These are phyloP conservation scores for Cercospora nicotianae DNA, from an alignment of 2,329 filamentous ascomycete genomes.

Conservation along the genomic window DNA sequence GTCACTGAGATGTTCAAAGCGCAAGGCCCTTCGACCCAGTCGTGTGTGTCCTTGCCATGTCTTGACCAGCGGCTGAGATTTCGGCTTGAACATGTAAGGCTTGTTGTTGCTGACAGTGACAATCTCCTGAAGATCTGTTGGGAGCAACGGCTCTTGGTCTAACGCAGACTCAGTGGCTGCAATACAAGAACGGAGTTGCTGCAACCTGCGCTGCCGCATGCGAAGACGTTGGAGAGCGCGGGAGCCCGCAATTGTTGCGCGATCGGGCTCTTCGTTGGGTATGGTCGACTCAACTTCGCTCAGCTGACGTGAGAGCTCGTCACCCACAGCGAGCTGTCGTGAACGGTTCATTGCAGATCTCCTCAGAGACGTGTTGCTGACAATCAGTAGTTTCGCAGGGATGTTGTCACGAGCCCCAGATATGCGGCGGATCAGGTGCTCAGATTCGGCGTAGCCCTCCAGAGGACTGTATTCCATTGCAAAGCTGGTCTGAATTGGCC, in stretches of 20 bases:
- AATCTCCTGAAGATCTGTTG: slow-evolving; percentile 35
- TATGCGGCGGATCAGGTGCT: slow-evolving; percentile 65
- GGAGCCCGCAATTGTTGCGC: slow-evolving; percentile 30
- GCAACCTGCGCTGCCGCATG: slow-evolving; percentile 28
- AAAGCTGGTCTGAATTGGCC: slow-evolving; percentile 95
- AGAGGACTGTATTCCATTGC: slow-evolving; percentile 74
- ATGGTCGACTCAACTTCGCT: slow-evolving; percentile 24
- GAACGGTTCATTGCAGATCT: slow-evolving; percentile 25
- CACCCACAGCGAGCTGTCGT: slow-evolving; percentile 28
- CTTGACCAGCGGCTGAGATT: slow-evolving; percentile 16
- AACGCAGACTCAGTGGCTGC: slow-evolving; percentile 28
- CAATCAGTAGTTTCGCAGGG: slow-evolving; percentile 26
- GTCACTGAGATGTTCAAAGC: slow-evolving; percentile 33
- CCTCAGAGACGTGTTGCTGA: slow-evolving; percentile 24
- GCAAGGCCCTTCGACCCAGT: slow-evolving; percentile 27
- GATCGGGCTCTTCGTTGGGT: slow-evolving; percentile 27
- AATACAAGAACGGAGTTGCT: slow-evolving; percentile 35
- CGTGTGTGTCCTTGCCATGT: slow-evolving; percentile 26
- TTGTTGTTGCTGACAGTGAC: slow-evolving; percentile 29
- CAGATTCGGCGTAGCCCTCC: slow-evolving; percentile 71
- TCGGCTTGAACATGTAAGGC: slow-evolving; percentile 24
- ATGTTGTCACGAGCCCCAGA: slow-evolving; percentile 26
- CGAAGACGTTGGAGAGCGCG: slow-evolving; percentile 31
- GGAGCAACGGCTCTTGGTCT: slow-evolving; percentile 31
- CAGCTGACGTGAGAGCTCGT: slow-evolving; percentile 26